phyloP scores from a whole-genome alignment of 495 filamentous ascomycete species.

The Tuber melanosporum region DNA sequence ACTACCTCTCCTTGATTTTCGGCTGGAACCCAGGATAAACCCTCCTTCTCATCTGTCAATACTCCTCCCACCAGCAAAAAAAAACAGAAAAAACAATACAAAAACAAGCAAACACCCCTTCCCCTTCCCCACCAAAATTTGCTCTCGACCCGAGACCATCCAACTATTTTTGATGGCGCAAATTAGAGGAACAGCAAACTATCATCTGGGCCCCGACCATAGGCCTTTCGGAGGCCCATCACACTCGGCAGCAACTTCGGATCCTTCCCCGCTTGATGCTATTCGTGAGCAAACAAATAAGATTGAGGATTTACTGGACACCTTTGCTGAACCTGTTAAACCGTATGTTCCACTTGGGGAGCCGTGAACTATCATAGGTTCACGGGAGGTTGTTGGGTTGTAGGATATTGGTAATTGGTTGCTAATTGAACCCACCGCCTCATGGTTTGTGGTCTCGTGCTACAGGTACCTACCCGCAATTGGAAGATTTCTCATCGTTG shows the following conservation, averaged over 20 bases:
- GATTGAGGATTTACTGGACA: constrained; percentile 92
- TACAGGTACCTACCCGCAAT: constrained; percentile 85
- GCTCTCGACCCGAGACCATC: neutral
- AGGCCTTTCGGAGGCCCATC: constrained; percentile 58
- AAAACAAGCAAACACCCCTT: neutral
- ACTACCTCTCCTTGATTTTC: constrained; percentile 18
- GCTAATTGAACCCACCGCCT: constrained; percentile 3
- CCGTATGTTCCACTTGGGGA: constrained; percentile 61
- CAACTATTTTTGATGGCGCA: constrained; percentile 65
- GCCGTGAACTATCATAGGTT: neutral
- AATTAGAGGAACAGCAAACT: constrained; percentile 91
- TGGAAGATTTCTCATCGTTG: constrained; percentile 94
- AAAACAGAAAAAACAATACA: neutral
- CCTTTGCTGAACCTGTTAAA: constrained; percentile 81
- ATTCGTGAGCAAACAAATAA: constrained; percentile 94
- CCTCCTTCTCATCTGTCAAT: constrained; percentile 1
- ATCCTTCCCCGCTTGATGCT: constrained; percentile 65
- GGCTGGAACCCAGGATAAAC: constrained; percentile 26
- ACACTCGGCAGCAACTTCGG: constrained; percentile 39
- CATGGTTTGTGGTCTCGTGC: neutral
- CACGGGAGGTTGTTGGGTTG: neutral
- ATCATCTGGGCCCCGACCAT: constrained; percentile 75
- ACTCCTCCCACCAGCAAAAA: constrained; percentile 5
- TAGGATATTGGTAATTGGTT: neutral
- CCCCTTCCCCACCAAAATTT: neutral